Percentiles rank a stretch among this genome's conserved stretches.
Evolutionary conservation across 2,329 filamentous ascomycete genomes (phyloP).

Genomic region (Arthroderma sp.): DNA sequence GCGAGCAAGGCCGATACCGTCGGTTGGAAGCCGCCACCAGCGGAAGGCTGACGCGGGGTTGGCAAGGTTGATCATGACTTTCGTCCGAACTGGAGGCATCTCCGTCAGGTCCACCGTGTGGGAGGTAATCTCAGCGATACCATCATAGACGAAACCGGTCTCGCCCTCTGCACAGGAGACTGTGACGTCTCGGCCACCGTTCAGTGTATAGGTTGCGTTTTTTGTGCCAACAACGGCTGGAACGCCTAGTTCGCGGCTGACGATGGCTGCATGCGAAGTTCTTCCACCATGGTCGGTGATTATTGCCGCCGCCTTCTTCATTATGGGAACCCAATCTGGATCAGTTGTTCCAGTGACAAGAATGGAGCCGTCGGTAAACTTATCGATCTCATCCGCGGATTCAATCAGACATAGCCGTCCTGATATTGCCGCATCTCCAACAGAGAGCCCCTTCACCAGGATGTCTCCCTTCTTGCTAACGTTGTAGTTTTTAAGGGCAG

Average conservation of each 20-base stretch:
- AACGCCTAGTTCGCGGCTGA: constrained; percentile 28
- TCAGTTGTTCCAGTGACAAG: not conserved
- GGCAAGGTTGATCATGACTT: constrained; percentile 1
- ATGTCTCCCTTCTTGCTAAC: constrained; percentile 1
- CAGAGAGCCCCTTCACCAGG: not conserved
- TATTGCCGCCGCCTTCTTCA: constrained; percentile 2
- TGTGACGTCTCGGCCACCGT: constrained; percentile 26
- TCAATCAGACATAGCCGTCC: not conserved
- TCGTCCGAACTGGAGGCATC: not conserved
- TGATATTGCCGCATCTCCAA: not conserved
- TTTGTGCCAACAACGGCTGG: constrained; percentile 27
- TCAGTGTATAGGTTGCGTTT: constrained; percentile 25
- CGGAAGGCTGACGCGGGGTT: not conserved
- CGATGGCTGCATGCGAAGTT: constrained; percentile 7
- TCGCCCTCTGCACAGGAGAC: constrained; percentile 29
- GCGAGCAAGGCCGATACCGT: constrained; percentile 1
- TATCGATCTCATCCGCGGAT: not conserved
- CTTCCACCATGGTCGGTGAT: constrained; percentile 1
- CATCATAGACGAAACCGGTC: constrained; percentile 24
- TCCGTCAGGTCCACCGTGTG: constrained; percentile 10
- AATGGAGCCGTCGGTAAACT: constrained; percentile 1
- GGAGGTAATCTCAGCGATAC: constrained; percentile 21
- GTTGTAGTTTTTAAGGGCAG: not conserved
- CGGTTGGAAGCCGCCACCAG: constrained; percentile 1
- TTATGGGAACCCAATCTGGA: constrained; percentile 2